Base-by-base conservation (phyloP, 768 basidiomycete species). In the Collybia sp. region DNA sequence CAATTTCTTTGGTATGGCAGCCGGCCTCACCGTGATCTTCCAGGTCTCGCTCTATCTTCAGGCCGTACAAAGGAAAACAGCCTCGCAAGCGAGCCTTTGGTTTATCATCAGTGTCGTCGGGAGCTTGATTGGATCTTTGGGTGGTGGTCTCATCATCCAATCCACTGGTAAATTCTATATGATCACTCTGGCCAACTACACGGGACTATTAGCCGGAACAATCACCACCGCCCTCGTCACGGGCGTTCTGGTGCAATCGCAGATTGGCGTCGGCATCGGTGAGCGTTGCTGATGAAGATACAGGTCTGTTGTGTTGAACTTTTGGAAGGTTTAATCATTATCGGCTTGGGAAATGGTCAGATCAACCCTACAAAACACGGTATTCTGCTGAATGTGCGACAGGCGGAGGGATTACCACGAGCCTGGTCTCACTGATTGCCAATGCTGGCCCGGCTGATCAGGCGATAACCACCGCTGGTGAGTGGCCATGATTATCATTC, bases 381-480 rank as follows among this genome's bases (percentile, higher is more conserved):
- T 36, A 30, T 31, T 10, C 15, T 48, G 11, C 11, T 42, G 18
- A 41, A 31, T 39, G 47, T 2, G 8, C 45, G n/a, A 2, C 42
- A 79, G 80, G 78, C 10, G 60, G 65, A 31, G 76, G 74, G 1
- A 62, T 80, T 10, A 82, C 80, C 0, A 81, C 76, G 1, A 78
- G 75, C 30, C 62, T 85, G 25, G 72, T 83, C 16, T 74, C 80
- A 1, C 61, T 83, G 36, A 82, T 83, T 32, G 77, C 82, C 2
- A 83, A 83, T 57, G 80, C 80, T 1, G 79, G 81, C 0, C 69
- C 70, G 16, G 70, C 64, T 30, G 78, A 83, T 53, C 81, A 83
- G 55, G 83, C 82, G 6, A 76, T 83, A 33, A 80, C 81, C 1
- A 85, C 80, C 9, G 81, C 81, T 32, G 77, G 81, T 77, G 32